Percentiles rank a stretch among this genome's conserved stretches.
Evolutionary conservation across 148 eudicot species (phyloP).

Genomic region (Pharnaceum exiguum): DNA sequence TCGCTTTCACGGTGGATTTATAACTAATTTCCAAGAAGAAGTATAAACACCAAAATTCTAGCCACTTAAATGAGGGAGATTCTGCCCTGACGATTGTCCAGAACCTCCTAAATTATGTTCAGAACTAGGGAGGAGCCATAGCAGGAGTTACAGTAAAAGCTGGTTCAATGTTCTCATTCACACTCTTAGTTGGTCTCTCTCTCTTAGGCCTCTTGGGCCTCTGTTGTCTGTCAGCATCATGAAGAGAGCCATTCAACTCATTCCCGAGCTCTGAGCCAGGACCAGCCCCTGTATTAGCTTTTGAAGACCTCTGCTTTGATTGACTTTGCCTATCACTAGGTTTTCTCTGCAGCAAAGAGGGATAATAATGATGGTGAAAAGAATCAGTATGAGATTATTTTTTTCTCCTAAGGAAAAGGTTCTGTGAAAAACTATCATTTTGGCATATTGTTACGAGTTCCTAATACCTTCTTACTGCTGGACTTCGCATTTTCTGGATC

Average conservation of each 20-base stretch:
- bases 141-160: conserved; percentile 40
- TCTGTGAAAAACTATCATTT: neutral
- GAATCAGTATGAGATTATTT: no score
- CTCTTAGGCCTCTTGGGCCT: conserved; percentile 73
- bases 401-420: no score
- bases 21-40: neutral
- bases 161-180: conserved; percentile 75
- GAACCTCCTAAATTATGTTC: conserved; percentile 9
- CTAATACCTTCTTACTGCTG: conserved; percentile 58
- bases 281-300: conserved; percentile 28
- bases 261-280: conserved; percentile 26
- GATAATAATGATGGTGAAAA: no score
- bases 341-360: conserved; percentile 61
- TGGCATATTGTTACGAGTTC: neutral
- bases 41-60: neutral
- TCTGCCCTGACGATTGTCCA: neutral
- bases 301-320: conserved; percentile 39
- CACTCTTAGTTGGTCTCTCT: conserved; percentile 89
- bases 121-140: conserved; percentile 18
- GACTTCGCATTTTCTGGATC: conserved; percentile 60
- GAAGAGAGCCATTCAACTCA: conserved; percentile 39
- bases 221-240: conserved; percentile 29
- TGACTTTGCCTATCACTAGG: conserved; percentile 49
- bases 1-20: no score
- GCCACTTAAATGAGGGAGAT: neutral